These are phyloP conservation scores for Ceratobasidium sp. DNA, from an alignment of 1,284 basidiomycete genomes.

Conservation along the genomic window DNA sequence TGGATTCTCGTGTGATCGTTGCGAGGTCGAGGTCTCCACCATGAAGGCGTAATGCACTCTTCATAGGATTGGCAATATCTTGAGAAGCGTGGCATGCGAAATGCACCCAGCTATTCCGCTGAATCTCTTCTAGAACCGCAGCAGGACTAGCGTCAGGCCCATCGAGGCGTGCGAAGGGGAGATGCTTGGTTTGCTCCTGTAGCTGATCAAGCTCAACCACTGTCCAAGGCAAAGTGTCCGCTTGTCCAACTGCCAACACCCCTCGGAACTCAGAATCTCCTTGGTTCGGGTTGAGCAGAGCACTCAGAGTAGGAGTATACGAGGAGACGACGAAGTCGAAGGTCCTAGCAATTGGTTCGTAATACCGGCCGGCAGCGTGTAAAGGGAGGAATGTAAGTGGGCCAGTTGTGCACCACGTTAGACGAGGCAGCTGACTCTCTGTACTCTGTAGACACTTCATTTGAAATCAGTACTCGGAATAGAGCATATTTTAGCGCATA, in stretches of 20 bases:
- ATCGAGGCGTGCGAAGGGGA: background rate
- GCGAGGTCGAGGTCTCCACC: background rate
- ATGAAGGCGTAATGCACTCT: constrained; percentile 12
- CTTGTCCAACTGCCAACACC: background rate
- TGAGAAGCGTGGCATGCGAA: constrained; percentile 10
- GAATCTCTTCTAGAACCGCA: background rate
- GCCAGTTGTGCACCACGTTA: constrained; percentile 15
- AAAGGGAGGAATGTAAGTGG: constrained; percentile 12
- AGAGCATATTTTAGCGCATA: background rate
- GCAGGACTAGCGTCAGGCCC: background rate
- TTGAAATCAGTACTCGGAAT: background rate
- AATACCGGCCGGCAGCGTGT: background rate
- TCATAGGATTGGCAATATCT: background rate
- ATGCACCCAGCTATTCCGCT: constrained; percentile 3
- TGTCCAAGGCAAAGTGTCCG: background rate
- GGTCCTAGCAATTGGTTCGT: background rate
- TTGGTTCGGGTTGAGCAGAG: no score
- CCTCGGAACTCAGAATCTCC: background rate
- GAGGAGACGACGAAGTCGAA: no score
- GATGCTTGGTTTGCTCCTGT: background rate
- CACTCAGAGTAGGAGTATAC: no score
- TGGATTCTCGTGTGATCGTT: background rate
- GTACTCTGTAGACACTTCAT: no score
- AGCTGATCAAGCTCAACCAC: background rate
- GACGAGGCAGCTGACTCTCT: background rate